Percentiles rank a stretch among this genome's conserved stretches.
Evolutionary conservation across 2,329 filamentous ascomycete genomes (phyloP).

Genomic region (Claviceps sp.): DNA sequence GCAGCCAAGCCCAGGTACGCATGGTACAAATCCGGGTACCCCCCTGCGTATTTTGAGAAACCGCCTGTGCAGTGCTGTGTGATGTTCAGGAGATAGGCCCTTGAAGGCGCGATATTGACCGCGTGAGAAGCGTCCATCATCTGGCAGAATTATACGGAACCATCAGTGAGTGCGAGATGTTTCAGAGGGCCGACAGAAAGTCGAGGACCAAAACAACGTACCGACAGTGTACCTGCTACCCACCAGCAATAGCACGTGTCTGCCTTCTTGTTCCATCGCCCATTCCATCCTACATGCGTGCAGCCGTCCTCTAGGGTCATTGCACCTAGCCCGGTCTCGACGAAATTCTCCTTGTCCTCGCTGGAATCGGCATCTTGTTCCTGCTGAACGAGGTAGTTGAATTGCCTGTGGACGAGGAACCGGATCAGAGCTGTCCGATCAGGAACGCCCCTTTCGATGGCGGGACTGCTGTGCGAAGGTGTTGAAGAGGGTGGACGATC

Average conservation of each 20-base stretch:
- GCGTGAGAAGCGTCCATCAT: conserved; percentile 45
- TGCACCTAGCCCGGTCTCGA: conserved; percentile 21
- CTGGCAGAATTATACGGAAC: conserved; percentile 17
- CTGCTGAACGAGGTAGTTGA: conserved; percentile 38
- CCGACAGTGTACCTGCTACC: conserved; percentile 53
- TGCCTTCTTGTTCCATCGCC: conserved; percentile 76
- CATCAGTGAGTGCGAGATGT: background rate
- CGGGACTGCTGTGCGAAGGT: conserved; percentile 6
- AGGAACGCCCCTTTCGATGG: conserved; percentile 22
- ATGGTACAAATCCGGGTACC: conserved; percentile 70
- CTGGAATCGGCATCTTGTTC: conserved; percentile 30
- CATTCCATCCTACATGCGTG: conserved; percentile 66
- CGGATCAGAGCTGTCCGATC: conserved; percentile 20
- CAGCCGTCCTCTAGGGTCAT: conserved; percentile 18
- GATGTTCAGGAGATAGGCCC: conserved; percentile 70
- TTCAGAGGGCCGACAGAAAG: background rate
- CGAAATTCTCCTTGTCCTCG: conserved; percentile 27
- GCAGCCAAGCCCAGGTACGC: conserved; percentile 78
- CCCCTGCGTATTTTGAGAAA: conserved; percentile 59
- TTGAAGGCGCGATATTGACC: conserved; percentile 45
- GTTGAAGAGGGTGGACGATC: conserved; percentile 37
- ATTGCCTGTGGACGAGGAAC: conserved; percentile 56
- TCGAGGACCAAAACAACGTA: conserved; percentile 13
- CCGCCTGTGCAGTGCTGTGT: conserved; percentile 80
- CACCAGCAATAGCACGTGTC: conserved; percentile 97